Evolutionary conservation across 176 grass and related monocot species (phyloP), one percentile per base, ranked within the genome.

Genomic region (Metroxylon sagu): DNA sequence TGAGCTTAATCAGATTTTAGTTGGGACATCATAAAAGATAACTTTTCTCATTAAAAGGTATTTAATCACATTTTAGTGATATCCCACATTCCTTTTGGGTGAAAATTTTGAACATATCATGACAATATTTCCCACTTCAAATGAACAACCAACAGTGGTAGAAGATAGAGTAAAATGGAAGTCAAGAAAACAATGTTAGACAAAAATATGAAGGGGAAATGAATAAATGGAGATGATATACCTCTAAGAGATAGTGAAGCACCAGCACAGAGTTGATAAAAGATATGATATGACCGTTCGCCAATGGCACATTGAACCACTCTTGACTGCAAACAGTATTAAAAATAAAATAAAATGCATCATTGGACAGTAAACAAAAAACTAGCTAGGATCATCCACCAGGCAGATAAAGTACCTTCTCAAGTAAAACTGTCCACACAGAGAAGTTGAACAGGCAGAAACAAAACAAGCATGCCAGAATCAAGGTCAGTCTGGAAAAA

Each of bases 201-300:
- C 31, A 35, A 2, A 8, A 7, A 35, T 35, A 35, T 35, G 31
- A 35, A 35, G 6, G 31, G 31, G 35, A 12, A 43, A 43, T 43
- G 8, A 16, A 61, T 3, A 26, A 67, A 72, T 39, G 59, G 18
- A 59, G 18, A 69, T 62, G 69, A 35, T 77, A 16, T 83, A 98
- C 93, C 93, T 82, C 63, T 87, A 62, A 98, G 76, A 72, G 76
- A 61, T 0, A 15, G 31, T 31, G 84, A 70, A 60, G 88, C 87
- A 71, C 93, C 93, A 48, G 84, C 82, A 81, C 93, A 98, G 62
- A 98, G 79, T 63, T 98, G 88, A 78, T 98, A 98, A 81, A 98
- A 98, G 50, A 92, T 98, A 78, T 98, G 93, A 73, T 98, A 98
- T 18, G 88, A 92, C 39, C 93, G 75, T 58, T 98, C 93, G 54